A percentile compares a stretch with the other conserved stretches of the same genome.
phyloP scores from a whole-genome alignment of 2,329 filamentous ascomycete genomes.

The Microcyclosporella mali region DNA sequence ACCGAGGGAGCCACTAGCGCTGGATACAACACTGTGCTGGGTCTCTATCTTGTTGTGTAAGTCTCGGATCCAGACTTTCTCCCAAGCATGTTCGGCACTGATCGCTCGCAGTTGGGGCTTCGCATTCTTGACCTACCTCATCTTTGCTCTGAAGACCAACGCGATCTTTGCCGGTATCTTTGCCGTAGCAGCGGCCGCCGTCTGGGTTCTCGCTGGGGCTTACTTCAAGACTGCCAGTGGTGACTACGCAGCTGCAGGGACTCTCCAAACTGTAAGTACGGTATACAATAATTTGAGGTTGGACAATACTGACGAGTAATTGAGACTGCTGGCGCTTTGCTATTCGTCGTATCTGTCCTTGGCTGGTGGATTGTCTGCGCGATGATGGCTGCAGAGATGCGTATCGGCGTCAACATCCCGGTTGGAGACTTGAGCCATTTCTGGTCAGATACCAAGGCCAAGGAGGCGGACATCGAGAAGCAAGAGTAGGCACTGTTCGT shows the following conservation, averaged over 20 bases:
- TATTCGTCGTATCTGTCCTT: slow-evolving; percentile 43
- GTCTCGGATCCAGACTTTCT: background rate
- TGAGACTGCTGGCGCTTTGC: slow-evolving; percentile 33
- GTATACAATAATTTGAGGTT: background rate
- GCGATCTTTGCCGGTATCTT: slow-evolving; percentile 47
- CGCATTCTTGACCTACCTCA: slow-evolving; percentile 46
- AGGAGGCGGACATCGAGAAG: slow-evolving; percentile 20
- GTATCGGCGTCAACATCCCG: slow-evolving; percentile 44
- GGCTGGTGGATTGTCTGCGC: slow-evolving; percentile 52
- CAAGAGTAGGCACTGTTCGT: slow-evolving; percentile 7
- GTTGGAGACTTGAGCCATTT: slow-evolving; percentile 48
- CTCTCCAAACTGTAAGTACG: slow-evolving; percentile 41
- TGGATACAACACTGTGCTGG: slow-evolving; percentile 46
- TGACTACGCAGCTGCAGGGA: slow-evolving; percentile 37
- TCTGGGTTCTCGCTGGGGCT: slow-evolving; percentile 43
- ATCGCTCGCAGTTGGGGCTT: slow-evolving; percentile 40
- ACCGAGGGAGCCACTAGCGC: slow-evolving; percentile 40
- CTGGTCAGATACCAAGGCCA: slow-evolving; percentile 33
- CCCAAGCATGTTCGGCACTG: background rate
- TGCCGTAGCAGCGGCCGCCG: slow-evolving; percentile 40
- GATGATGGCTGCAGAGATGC: slow-evolving; percentile 50
- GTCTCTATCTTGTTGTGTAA: slow-evolving; percentile 43
- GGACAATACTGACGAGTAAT: background rate
- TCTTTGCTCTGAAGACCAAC: slow-evolving; percentile 49
- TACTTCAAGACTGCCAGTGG: slow-evolving; percentile 46